Percentiles rank a stretch among this genome's conserved stretches.
phyloP scores from a whole-genome alignment of 805 yeast genomes.

The Kazachstania bromeliacearum region DNA sequence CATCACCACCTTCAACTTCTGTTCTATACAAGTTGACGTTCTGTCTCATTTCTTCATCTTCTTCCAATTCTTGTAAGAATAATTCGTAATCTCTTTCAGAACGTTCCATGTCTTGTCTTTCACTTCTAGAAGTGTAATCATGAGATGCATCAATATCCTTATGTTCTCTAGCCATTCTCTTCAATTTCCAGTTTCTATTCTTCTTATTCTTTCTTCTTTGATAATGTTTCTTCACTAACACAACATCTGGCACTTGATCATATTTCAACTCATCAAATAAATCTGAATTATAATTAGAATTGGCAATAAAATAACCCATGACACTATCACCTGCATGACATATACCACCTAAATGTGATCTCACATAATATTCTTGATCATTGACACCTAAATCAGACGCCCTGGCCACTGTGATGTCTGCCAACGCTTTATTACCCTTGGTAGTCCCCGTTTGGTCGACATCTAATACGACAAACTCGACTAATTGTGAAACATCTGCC shows the following conservation, averaged over 20 bases:
- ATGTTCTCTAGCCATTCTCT: conserved; percentile 96
- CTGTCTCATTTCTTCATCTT: conserved; percentile 88
- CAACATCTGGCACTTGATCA: conserved; percentile 73
- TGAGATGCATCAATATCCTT: conserved; percentile 71
- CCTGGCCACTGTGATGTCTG: conserved; percentile 88
- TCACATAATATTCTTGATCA: conserved; percentile 70
- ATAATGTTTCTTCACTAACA: conserved; percentile 81
- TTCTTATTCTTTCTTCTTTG: conserved; percentile 65
- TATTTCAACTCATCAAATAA: conserved; percentile 63
- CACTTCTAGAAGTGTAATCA: conserved; percentile 52
- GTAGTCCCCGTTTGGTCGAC: conserved; percentile 83
- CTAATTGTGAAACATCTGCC: conserved; percentile 62
- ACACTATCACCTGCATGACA: conserved; percentile 95
- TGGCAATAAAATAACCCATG: conserved; percentile 82
- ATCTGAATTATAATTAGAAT: conserved; percentile 82
- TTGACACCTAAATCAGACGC: conserved; percentile 83
- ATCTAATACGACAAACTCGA: conserved; percentile 84
- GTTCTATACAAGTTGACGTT: conserved; percentile 77
- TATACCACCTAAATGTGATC: conserved; percentile 89
- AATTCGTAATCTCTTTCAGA: conserved; percentile 92
- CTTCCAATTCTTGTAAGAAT: conserved; percentile 95
- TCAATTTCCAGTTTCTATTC: conserved; percentile 79
- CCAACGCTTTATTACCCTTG: conserved; percentile 68
- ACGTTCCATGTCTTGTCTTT: conserved; percentile 79
- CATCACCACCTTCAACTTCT: conserved; percentile 34